Percentiles rank a stretch among this genome's conserved stretches.
phyloP scores from a whole-genome alignment of 257 asterid species.

The Leonotis leonurus region DNA sequence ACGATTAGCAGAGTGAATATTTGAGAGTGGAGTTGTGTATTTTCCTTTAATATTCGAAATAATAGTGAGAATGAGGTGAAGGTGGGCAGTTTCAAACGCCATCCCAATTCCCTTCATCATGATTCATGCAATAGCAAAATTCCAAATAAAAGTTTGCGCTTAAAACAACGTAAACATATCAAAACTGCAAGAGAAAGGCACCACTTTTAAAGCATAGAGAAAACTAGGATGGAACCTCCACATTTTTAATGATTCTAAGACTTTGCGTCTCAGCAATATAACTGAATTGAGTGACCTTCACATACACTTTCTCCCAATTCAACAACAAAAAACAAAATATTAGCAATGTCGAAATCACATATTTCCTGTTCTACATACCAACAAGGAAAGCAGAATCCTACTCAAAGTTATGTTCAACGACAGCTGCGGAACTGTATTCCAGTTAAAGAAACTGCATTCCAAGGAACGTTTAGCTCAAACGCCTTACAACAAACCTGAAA shows the following conservation, averaged over 20 bases:
- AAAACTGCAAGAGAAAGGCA: not conserved
- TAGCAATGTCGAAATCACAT: not conserved
- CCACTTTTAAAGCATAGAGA: not conserved
- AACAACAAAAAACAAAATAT: not conserved
- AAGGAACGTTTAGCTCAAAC: not conserved
- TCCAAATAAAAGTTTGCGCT: not conserved
- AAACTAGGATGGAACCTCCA: not conserved
- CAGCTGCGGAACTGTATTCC: not conserved
- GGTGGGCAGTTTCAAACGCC: too few relatives aligned
- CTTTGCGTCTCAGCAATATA: slow-evolving; percentile 31
- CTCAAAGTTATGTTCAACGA: slow-evolving; percentile 12
- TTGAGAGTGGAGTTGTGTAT: too few relatives aligned
- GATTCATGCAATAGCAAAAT: not conserved
- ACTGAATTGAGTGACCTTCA: slow-evolving; percentile 7
- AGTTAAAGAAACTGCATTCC: not conserved
- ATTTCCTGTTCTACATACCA: not conserved
- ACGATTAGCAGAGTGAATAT: too few relatives aligned
- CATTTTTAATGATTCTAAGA: not conserved
- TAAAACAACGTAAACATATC: not conserved
- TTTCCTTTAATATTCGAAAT: too few relatives aligned
- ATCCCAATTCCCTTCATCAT: too few relatives aligned
- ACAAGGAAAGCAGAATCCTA: slow-evolving; percentile 12
- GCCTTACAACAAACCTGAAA: slow-evolving; percentile 10
- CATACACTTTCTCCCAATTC: not conserved
- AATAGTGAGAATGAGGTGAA: too few relatives aligned